Conservation (phyloP, 306 rosid species). For the cucumber (Cucumis sativus) region Cucumber_9930_V3 NC_026656.2:16019501-16020000, state of each 20-base stretch:
- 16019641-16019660: conserved; percentile 41
- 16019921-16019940: conserved; percentile 34
- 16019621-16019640: conserved; percentile 45
- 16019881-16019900: conserved; percentile 86
- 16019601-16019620: conserved; percentile 55
- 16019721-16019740: conserved; percentile 31
- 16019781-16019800: conserved; percentile 49
- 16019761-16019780: conserved; percentile 32
- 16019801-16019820: conserved; percentile 68
- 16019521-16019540: not conserved
- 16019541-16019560: not conserved
- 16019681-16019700: conserved; percentile 15
- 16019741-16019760: conserved; percentile 48
- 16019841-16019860: conserved; percentile 28
- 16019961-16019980: not conserved
- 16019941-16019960: conserved; percentile 40
- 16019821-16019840: conserved; percentile 53
- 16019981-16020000: not conserved
- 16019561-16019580: conserved; percentile 31
- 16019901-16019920: conserved; percentile 68
- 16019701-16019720: conserved; percentile 29
- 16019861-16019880: conserved; percentile 52
- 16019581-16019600: conserved; percentile 63
- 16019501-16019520: not conserved
- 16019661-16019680: conserved; percentile 44